Base-by-base conservation (phyloP, 768 basidiomycete species). In the Amanita pallidorosea region DNA sequence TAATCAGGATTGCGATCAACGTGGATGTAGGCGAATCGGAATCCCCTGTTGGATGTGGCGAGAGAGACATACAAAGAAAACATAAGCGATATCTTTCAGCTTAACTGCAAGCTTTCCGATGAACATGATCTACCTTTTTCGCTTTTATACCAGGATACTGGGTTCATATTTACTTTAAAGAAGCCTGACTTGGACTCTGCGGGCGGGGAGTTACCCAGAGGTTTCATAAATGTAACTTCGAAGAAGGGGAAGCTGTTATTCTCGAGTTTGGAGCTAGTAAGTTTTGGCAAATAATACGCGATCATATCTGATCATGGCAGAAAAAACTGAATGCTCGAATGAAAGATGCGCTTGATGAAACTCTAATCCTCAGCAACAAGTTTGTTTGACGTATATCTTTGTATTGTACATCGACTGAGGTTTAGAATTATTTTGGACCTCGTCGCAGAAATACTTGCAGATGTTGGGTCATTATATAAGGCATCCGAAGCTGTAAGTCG, bases 41-140 rank as follows among this genome's bases (percentile, higher is more conserved):
- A 91, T 56, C 79, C 80, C 25, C 72, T 95, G 8, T 81, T 99
- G 27, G 95, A 98, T 56, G 91, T 98, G 6, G 96, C 95, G 2
- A 78, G 96, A 2, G 91, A 91, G 63, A 94, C 94, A 0, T 97
- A 85, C 70, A 89, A 85, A 58, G 94, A 99, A 64, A 95, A 95
- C 56, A 75, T 95, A 40, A 77, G 80, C 13, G 95, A 99, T 60
- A 90, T 96, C 48, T 81, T 82, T 55, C 74, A 82, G 48, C 69
- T 92, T 33, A 79, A 78, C 53, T 69, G 70, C 13, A 68, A 67
- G 0, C 66, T 91, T 12, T 70, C 79, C 0, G 79, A 86, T 53
- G 68, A 77, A 53, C 76, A 88, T 56, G 71, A 72, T 4, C 66
- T 93, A 2, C 84, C 86, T 0, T 60, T 92, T 18, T 70, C 74